phyloP scores from a whole-genome alignment of 2,329 filamentous ascomycete species.

The Whalleya microplaca region DNA sequence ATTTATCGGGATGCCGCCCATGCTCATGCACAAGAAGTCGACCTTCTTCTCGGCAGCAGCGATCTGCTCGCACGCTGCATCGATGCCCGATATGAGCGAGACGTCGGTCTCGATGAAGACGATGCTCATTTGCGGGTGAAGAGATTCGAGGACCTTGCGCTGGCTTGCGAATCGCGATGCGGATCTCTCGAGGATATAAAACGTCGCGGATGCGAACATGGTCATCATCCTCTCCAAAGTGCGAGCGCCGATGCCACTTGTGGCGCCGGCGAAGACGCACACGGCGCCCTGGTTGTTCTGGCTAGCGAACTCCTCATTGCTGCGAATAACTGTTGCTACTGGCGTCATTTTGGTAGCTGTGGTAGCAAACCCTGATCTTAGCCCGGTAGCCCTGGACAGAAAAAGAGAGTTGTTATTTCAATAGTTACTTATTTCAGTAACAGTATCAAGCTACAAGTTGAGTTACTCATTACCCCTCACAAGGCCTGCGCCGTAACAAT shows the following conservation, averaged over 20 bases:
- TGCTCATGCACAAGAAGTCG: constrained; percentile 36
- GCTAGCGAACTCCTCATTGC: constrained; percentile 5
- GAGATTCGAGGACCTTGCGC: constrained; percentile 11
- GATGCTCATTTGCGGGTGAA: constrained; percentile 25
- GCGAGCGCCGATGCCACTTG: constrained; percentile 30
- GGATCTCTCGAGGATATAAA: constrained; percentile 31
- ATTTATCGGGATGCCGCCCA: constrained; percentile 25
- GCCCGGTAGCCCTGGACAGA: no score
- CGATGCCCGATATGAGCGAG: constrained; percentile 30
- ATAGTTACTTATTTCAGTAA: no score
- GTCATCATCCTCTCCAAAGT: constrained; percentile 31
- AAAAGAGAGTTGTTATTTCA: no score
- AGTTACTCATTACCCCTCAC: no score
- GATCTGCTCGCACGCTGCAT: constrained; percentile 25
- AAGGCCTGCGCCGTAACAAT: no score
- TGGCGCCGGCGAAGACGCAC: constrained; percentile 17
- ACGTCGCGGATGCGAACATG: constrained; percentile 17
- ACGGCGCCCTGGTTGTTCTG: constrained; percentile 4
- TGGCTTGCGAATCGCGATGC: constrained; percentile 11
- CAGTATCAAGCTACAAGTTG: no score
- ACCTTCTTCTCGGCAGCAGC: constrained; percentile 21
- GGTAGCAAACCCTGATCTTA: no score
- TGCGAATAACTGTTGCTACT: constrained; percentile 24
- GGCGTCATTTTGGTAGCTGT: constrained; percentile 18
- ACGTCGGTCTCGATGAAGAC: constrained; percentile 35